Conservation (phyloP, 257 asterid species). For the Solanum ahanhuiri region DNA sequence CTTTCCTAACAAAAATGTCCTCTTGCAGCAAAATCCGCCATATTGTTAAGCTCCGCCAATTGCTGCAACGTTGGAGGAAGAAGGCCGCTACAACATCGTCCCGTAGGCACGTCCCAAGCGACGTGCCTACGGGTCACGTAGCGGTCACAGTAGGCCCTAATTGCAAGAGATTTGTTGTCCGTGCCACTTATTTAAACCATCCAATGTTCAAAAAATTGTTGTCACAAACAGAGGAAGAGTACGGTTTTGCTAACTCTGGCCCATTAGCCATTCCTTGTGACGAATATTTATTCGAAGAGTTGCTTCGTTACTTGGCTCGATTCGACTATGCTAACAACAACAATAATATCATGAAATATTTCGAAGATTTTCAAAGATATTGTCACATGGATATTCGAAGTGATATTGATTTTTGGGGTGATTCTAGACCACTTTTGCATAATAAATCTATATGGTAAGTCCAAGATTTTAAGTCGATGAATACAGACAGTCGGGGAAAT, state of each 20-base stretch:
- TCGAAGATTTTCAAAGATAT: conserved; percentile 23
- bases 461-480: neutral
- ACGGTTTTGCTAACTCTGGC: conserved; percentile 38
- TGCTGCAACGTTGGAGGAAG: conserved; percentile 41
- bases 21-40: conserved; percentile 34
- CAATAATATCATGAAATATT: neutral
- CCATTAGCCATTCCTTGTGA: conserved; percentile 53
- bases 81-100: conserved; percentile 22
- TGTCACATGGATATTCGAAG: conserved; percentile 17
- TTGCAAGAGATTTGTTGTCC: conserved; percentile 31
- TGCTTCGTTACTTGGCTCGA: conserved; percentile 29
- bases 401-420: conserved; percentile 15
- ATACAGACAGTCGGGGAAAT: neutral
- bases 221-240: conserved; percentile 46
- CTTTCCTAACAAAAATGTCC: conserved; percentile 6
- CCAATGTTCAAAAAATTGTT: conserved; percentile 36
- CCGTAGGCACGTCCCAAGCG: conserved; percentile 12
- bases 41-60: conserved; percentile 42
- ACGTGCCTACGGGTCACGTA: conserved; percentile 46
- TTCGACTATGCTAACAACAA: conserved; percentile 1
- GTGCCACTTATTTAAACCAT: conserved; percentile 38
- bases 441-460: neutral
- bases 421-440: conserved; percentile 24
- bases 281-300: conserved; percentile 32
- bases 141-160: conserved; percentile 31